These are phyloP conservation scores for Bimuria novae-zelandiae DNA, from an alignment of 2,329 filamentous ascomycete species.

Conservation along the genomic window DNA sequence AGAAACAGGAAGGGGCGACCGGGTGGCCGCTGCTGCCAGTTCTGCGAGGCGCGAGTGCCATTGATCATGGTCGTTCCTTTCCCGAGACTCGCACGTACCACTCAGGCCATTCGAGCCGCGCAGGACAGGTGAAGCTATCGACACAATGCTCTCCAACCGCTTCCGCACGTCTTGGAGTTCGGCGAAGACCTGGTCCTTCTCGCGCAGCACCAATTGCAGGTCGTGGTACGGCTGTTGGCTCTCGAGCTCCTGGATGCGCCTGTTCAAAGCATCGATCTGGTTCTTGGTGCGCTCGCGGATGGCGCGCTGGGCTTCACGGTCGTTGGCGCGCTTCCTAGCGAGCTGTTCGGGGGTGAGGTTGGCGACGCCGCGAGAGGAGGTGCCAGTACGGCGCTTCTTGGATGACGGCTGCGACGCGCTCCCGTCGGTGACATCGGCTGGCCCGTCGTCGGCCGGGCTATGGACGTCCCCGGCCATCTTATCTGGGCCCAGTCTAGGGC, in stretches of 20 bases:
- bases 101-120: constrained; percentile 48
- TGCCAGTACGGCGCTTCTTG: constrained; percentile 44
- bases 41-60: constrained; percentile 39
- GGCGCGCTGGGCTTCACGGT: constrained; percentile 83
- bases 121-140: constrained; percentile 66
- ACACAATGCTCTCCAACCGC: constrained; percentile 67
- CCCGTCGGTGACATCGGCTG: constrained; percentile 8
- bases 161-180: constrained; percentile 80
- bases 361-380: constrained; percentile 72
- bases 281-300: constrained; percentile 82
- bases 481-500: constrained; percentile 7
- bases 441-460: constrained; percentile 13
- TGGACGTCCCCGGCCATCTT: constrained; percentile 19
- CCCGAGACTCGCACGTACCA: constrained; percentile 39
- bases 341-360: constrained; percentile 87
- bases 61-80: background rate
- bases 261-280: constrained; percentile 76
- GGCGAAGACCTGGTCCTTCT: constrained; percentile 76
- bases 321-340: constrained; percentile 88
- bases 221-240: constrained; percentile 83
- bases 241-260: constrained; percentile 74
- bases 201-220: constrained; percentile 72
- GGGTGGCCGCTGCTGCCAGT: constrained; percentile 54
- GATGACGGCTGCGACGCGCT: constrained; percentile 17
- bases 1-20: constrained; percentile 51